Evolutionary conservation across 306 rosid species (phyloP).

Genomic region (Fragaria vesca): DNA sequence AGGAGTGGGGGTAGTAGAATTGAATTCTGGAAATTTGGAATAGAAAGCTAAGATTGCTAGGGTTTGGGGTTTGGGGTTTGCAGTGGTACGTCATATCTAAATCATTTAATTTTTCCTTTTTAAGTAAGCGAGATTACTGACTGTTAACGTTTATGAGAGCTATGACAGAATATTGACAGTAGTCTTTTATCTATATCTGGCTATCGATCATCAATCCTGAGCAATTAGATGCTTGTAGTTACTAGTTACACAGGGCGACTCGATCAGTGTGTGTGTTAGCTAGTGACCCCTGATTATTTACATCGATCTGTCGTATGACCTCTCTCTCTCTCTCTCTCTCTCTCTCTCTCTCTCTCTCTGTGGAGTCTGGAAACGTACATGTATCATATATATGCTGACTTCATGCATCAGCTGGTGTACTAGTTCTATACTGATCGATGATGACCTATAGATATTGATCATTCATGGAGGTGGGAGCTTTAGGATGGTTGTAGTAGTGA

Average conservation of each 20-base stretch:
- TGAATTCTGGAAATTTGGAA: not conserved
- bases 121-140: conserved; percentile 32
- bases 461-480: not conserved
- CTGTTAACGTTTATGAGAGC: conserved; percentile 30
- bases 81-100: conserved; percentile 26
- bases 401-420: not conserved
- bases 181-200: conserved; percentile 38
- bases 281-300: not conserved
- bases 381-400: not conserved
- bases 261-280: not conserved
- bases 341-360: too few relatives aligned
- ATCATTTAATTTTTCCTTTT: conserved; percentile 16
- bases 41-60: not conserved
- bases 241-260: not conserved
- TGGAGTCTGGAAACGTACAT: not conserved
- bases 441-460: not conserved
- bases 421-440: not conserved
- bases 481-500: not conserved
- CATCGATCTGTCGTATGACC: not conserved
- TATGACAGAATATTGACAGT: not conserved
- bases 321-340: not conserved
- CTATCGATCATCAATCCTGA: conserved; percentile 11
- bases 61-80: not conserved
- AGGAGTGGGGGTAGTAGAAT: not conserved
- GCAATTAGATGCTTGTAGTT: not conserved